Conservation (phyloP, 352 stramenopile genomes). For the Phytophthora pluvialis region DNA sequence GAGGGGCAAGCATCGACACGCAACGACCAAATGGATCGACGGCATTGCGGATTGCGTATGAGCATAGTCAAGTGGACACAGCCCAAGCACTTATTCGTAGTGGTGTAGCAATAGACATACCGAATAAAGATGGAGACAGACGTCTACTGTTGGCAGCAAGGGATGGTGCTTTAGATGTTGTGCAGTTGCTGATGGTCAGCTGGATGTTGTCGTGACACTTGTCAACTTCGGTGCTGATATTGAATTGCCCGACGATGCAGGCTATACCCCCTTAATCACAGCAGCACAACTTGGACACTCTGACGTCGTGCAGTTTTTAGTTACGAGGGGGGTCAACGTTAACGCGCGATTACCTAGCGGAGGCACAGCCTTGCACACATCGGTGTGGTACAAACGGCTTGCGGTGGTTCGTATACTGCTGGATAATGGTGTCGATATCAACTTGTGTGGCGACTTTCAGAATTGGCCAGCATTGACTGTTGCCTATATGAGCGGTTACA, state of each 20-base stretch:
- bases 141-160: too few relatives aligned
- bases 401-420: neutral
- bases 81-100: too few relatives aligned
- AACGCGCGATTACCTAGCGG: neutral
- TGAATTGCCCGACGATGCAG: neutral
- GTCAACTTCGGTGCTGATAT: neutral
- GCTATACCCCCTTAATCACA: neutral
- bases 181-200: neutral
- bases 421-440: neutral
- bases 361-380: neutral
- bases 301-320: neutral
- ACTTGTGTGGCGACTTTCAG: neutral
- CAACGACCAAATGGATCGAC: too few relatives aligned
- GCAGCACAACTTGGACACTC: neutral
- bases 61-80: too few relatives aligned
- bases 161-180: too few relatives aligned
- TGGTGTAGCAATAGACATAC: too few relatives aligned
- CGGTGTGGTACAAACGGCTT: neutral
- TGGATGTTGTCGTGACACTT: neutral
- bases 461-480: neutral
- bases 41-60: too few relatives aligned
- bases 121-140: too few relatives aligned
- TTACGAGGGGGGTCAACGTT: neutral
- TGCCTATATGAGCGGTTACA: constrained; percentile 1
- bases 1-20: too few relatives aligned